Evolutionary conservation across 768 basidiomycete species (phyloP).

Genomic region (Cystobasidium tubakii): DNA sequence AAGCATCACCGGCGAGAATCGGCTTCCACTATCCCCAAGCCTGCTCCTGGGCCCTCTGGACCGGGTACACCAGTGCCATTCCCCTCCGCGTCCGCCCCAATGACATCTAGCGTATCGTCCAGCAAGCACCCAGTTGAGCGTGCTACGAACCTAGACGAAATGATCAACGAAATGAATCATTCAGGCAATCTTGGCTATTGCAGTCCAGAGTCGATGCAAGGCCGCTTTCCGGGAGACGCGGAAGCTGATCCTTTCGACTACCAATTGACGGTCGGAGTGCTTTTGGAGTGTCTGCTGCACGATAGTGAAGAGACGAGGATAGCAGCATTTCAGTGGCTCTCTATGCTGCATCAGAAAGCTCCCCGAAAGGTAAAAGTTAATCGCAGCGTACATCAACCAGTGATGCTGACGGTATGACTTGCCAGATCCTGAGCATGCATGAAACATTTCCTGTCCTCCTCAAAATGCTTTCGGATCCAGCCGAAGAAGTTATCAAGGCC

Average conservation of each 20-base stretch:
- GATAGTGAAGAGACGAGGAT: constrained; percentile 95
- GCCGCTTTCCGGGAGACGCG: neutral
- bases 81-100: neutral
- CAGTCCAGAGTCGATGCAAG: neutral
- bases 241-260: constrained; percentile 73
- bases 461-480: constrained; percentile 91
- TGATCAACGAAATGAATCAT: constrained; percentile 31
- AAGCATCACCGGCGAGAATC: constrained; percentile 4
- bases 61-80: constrained; percentile 5
- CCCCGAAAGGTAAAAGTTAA: constrained; percentile 70
- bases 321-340: constrained; percentile 91
- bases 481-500: constrained; percentile 96
- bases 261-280: constrained; percentile 79
- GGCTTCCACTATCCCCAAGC: neutral
- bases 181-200: neutral
- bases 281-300: constrained; percentile 88
- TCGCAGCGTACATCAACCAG: too few relatives aligned
- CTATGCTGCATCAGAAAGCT: constrained; percentile 97
- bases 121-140: neutral
- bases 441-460: constrained; percentile 68
- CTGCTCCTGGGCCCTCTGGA: constrained; percentile 11
- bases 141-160: constrained; percentile 8
- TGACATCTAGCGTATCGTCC: neutral
- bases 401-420: neutral
- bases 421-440: constrained; percentile 85